These are phyloP conservation scores for Caloboletus firmus DNA, from an alignment of 1,284 basidiomycete genomes.

Conservation along the genomic window DNA sequence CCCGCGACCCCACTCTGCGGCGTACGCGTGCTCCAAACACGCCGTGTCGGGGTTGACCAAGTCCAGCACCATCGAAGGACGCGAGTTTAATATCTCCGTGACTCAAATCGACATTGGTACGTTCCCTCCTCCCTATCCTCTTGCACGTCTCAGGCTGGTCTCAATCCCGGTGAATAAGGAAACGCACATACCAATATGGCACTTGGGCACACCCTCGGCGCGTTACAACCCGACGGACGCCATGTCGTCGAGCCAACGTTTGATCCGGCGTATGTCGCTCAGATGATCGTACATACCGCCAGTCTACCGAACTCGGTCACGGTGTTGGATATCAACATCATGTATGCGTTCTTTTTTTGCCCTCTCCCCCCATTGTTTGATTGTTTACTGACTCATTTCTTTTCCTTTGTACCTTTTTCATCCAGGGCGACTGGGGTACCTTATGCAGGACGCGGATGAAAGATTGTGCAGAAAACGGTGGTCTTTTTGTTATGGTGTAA, in stretches of 20 bases:
- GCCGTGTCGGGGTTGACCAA: conserved; percentile 76
- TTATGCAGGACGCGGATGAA: conserved; percentile 59
- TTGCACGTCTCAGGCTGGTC: background rate
- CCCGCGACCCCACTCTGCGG: conserved; percentile 64
- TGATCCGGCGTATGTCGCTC: conserved; percentile 69
- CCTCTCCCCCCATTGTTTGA: too few species aligned
- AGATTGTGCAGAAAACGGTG: background rate
- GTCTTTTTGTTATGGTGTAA: background rate
- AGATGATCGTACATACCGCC: conserved; percentile 70
- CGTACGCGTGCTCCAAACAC: conserved; percentile 80
- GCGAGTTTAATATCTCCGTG: conserved; percentile 69
- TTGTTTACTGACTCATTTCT: background rate
- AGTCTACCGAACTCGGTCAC: conserved; percentile 66
- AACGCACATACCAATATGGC: conserved; percentile 69
- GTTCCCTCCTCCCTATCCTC: background rate
- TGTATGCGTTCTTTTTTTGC: conserved; percentile 60
- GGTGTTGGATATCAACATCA: conserved; percentile 70
- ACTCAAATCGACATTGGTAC: conserved; percentile 81
- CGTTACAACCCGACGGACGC: conserved; percentile 69
- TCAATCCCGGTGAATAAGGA: conserved; percentile 23
- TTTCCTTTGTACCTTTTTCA: background rate
- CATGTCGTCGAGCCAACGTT: conserved; percentile 61
- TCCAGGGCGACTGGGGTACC: conserved; percentile 58
- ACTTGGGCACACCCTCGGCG: conserved; percentile 45
- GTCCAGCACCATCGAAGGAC: conserved; percentile 73